Evolutionary conservation across 805 yeast species (phyloP), one percentile per base, ranked within the genome.

Genomic region (Saccharomycopsis oosterbeekiorum): DNA sequence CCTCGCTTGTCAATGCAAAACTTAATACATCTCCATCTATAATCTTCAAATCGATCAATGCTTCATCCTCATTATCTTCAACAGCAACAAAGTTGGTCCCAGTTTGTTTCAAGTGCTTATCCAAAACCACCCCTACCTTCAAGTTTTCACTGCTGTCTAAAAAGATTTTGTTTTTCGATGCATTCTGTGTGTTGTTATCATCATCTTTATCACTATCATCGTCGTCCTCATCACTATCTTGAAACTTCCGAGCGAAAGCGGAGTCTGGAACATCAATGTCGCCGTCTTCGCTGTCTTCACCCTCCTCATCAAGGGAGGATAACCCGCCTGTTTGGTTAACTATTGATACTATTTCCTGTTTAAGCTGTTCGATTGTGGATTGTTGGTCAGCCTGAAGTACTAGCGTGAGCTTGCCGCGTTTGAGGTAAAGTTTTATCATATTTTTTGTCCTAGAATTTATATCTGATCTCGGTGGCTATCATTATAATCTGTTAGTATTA

Each of bases 271-370:
- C 54, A 34, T 63, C 61, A 10, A 63, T 58, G 17, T 58, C 64
- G 2, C 26, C 60, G n/a, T 56, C 60, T 17, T 58, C 58, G 11
- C 39, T 57, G 26, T 60, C 60, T 21, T 62, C 65, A 24, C 58
- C 62, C 3, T 42, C 62, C 14, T 64, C 65, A 42, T 62, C 65
- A 0, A 61, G 42, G 4, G 63, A 37, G 14, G 50, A 41, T 6
- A 64, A 39, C 6, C 66, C 66, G 2, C 66, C 66, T 14, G 64
- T 59, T n/a, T 24, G n/a, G 54, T 64, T 64, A 4, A 64, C 36
- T 64, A 64, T 64, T 19, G 60, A 57, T 26, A 54, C 24, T 15
- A 64, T 55, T 17, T 57, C 60, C 8, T 6, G n/a, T 51, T 62
- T 64, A 12, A 64, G 26, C n/a, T 50, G 58, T 12, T 21, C 19